A percentile compares a stretch with the other conserved stretches of the same genome.
These are phyloP conservation scores for Pontederia paniculata DNA, from an alignment of 176 grass and related monocot species.

Conservation along the genomic window DNA sequence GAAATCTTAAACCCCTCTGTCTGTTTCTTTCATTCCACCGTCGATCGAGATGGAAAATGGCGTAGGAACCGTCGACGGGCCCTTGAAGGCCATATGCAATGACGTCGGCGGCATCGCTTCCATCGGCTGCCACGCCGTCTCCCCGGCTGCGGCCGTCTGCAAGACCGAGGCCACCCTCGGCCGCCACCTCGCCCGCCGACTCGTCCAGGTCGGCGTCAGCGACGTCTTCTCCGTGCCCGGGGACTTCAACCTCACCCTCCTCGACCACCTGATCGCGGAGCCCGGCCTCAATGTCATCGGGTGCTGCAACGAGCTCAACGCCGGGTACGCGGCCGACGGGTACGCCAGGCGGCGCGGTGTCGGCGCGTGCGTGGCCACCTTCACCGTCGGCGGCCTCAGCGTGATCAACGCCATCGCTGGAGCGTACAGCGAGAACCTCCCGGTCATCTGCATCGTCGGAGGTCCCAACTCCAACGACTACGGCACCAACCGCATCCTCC, in stretches of 20 bases:
- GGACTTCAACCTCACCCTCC: conserved; percentile 71
- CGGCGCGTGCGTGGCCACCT: conserved; percentile 46
- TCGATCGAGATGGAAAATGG: neutral
- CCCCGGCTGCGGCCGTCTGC: neutral
- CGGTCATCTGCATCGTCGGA: conserved; percentile 46
- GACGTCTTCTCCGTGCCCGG: conserved; percentile 64
- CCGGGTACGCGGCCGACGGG: conserved; percentile 52
- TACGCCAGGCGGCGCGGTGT: conserved; percentile 37
- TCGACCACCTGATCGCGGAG: conserved; percentile 52
- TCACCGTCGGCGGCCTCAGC: conserved; percentile 63
- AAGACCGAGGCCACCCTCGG: conserved; percentile 27
- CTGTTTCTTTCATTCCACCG: too few species aligned
- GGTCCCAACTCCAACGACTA: conserved; percentile 78
- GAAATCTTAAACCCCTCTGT: too few species aligned
- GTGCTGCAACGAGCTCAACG: conserved; percentile 64
- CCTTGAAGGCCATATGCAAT: neutral
- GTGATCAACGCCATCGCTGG: conserved; percentile 59
- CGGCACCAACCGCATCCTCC: conserved; percentile 51
- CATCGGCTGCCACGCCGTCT: neutral
- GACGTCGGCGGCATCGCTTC: neutral
- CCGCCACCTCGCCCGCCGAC: conserved; percentile 34
- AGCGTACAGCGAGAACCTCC: conserved; percentile 56
- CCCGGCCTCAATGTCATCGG: conserved; percentile 31
- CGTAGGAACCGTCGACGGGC: neutral
- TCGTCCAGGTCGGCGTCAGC: conserved; percentile 38